Evolutionary conservation across 768 basidiomycete genomes (phyloP).

Genomic region (Mrakia blollopis): DNA sequence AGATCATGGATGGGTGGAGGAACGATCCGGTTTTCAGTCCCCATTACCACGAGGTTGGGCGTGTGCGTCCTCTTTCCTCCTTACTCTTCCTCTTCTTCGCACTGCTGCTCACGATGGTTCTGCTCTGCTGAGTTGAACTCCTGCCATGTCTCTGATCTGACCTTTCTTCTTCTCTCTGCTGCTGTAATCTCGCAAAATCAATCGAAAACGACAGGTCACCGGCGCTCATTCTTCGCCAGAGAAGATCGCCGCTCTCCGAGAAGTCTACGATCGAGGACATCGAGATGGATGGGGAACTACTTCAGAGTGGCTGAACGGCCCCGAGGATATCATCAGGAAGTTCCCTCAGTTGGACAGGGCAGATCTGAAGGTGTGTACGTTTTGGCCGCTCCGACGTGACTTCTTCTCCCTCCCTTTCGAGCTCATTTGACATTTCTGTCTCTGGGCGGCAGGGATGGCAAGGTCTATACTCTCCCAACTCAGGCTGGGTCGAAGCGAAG

Average conservation of each 20-base stretch:
- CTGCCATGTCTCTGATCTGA: too few relatives aligned
- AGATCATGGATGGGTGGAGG: conserved; percentile 41
- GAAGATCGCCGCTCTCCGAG: conserved; percentile 30
- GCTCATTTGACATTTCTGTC: neutral
- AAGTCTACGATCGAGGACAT: conserved; percentile 33
- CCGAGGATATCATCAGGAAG: conserved; percentile 35
- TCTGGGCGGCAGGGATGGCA: conserved; percentile 37
- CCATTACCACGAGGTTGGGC: conserved; percentile 39
- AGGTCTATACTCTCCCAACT: conserved; percentile 36
- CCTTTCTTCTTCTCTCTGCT: neutral
- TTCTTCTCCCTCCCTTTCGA: neutral
- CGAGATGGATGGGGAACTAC: conserved; percentile 28
- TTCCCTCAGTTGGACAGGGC: conserved; percentile 35
- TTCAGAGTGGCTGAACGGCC: conserved; percentile 37
- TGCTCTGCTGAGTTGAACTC: too few relatives aligned
- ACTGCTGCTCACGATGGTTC: too few relatives aligned
- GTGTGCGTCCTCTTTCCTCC: conserved; percentile 34
- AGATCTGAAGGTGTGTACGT: conserved; percentile 29
- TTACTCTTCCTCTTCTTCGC: too few relatives aligned
- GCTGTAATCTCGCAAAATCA: neutral
- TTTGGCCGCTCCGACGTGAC: neutral
- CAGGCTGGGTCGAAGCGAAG: conserved; percentile 42
- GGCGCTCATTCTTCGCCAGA: conserved; percentile 33
- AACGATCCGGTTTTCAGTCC: conserved; percentile 39
- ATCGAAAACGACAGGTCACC: conserved; percentile 18